Percentiles rank a stretch among this genome's conserved stretches.
Evolutionary conservation across 345 rosid species (phyloP).

Genomic region (Linum trigynum): DNA sequence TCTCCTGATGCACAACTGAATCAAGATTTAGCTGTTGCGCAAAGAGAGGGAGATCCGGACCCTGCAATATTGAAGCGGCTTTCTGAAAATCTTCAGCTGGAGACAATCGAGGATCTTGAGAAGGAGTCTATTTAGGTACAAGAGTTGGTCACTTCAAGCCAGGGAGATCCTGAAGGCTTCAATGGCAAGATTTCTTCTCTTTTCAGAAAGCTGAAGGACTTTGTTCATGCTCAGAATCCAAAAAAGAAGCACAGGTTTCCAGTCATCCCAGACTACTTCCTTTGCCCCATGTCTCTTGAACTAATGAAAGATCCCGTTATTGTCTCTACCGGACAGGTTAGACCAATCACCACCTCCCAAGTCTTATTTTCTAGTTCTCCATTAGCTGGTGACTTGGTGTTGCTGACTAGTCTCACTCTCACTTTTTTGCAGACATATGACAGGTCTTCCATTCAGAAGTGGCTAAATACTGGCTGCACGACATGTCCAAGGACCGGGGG

Average conservation of each 20-base stretch:
- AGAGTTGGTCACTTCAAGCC: constrained; percentile 54
- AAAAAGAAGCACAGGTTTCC: constrained; percentile 81
- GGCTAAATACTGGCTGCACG: constrained; percentile 93
- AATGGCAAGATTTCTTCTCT: constrained; percentile 55
- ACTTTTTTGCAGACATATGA: constrained; percentile 77
- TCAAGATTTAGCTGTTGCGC: constrained; percentile 52
- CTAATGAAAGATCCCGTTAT: constrained; percentile 98
- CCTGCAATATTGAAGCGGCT: constrained; percentile 50
- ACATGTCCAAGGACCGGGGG: constrained; percentile 97
- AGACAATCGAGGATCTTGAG: constrained; percentile 62
- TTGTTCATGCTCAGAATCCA: constrained; percentile 42
- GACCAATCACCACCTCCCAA: neutral
- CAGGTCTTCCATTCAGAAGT: constrained; percentile 86
- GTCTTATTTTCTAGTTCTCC: constrained; percentile 3
- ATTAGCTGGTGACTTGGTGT: neutral
- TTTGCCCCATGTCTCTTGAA: constrained; percentile 96
- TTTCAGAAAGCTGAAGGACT: constrained; percentile 63
- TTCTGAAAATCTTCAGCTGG: constrained; percentile 71
- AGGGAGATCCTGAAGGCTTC: constrained; percentile 46
- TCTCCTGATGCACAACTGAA: constrained; percentile 55
- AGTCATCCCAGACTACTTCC: constrained; percentile 91
- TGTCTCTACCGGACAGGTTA: constrained; percentile 96
- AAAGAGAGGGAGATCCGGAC: constrained; percentile 51
- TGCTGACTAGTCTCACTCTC: constrained; percentile 13
- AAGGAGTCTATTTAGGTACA: constrained; percentile 74